Evolutionary conservation across 768 basidiomycete species (phyloP), one percentile per base, ranked within the genome.

Genomic region (Podaxis mareebaensis): DNA sequence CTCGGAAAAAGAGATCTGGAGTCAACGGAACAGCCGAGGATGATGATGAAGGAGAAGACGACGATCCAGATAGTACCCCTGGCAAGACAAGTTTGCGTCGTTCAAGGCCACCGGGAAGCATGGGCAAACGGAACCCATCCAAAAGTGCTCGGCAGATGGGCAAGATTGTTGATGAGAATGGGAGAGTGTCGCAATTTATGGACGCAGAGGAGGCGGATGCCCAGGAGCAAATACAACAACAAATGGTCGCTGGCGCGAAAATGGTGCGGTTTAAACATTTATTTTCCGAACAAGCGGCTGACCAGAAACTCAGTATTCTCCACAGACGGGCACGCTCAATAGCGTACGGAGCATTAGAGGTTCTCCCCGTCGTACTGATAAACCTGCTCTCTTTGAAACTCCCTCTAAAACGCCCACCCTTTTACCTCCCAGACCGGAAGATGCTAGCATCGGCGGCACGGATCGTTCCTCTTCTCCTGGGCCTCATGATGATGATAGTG

Each of bases 151-250:
- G 67, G 38, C 74, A 75, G 61, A 73, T 75, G 22, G 72, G 70
- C 22, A 68, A 67, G 20, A 64, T 75, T 30, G 67, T 76, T 28
- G 81, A 84, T 44, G 80, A 81, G 57, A 80, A 75, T 69, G 86
- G 86, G 17, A 84, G 85, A 5, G 81, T 83, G 2, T 94, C 93
- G 11, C 93, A 93, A 68, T 94, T 94, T 70, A 89, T 93, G 89
- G 93, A 95, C 73, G 93, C 93, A 3, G 92, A 95, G 67, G 92
- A 93, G 58, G 87, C 84, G 12, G 81, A 89, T 67, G 92, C 92
- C 7, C 85, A 91, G 66, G 89, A 91, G 69, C 93, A 96, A 72
- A 92, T 96, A 51, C 92, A 95, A 70, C 88, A 91, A 65, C 92
- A 92, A 64, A 76, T 96, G 33, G 88, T 84, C 38, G 88, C 87